Base-by-base conservation (phyloP, 225 moss, liverwort and hornwort species). In the Rhytidiadelphus loreus region DNA sequence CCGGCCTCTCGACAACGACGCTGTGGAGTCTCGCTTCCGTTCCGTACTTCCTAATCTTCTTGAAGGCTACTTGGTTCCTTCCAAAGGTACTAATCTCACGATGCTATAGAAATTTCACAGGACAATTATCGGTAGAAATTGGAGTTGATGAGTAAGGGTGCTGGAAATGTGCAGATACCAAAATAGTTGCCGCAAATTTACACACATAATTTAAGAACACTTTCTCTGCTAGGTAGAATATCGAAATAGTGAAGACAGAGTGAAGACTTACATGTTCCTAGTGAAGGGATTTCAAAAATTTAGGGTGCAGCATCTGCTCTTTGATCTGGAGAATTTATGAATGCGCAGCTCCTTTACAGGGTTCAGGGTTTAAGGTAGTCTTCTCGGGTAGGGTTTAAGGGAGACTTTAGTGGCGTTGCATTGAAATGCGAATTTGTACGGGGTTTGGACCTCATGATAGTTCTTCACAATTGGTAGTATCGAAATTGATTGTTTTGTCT, bases 41-140 rank as follows among this genome's bases (percentile, higher is more conserved):
- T 95, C 96, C 59, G 94, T 97, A 10, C 96, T 97, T 91, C 97
- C 99, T 52, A 95, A 96, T 73, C 97, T 97, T 85, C 93, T 97
- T 77, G 96, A 99, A 84, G 90, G 92, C 57, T 96, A 96, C 80
- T 90, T 99, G 73, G 93, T 95, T 80, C 96, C 96, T 37, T 92
- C 83, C 77, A 94, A 96, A 95, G 96, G 96, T 94, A 64, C 16
- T 59, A 57, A 6, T 56, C 73, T 79, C 64, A 21, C 74, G 65
- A 80, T 32, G 65, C 80, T 43, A 3, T 32, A 22, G 70, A 84
- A 57, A 15, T 41, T 79, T 28, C 19, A 22, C 22, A 69, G 84
- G 84, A 43, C 20, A 71, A 8, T 26, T 66, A 43, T 87, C 56
- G 30, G 13, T 59, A 25, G 81, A 29, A 35, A 64, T 68, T 22